Evolutionary conservation across 345 rosid genomes (phyloP).

Genomic region (Eutrema yunnanense): DNA sequence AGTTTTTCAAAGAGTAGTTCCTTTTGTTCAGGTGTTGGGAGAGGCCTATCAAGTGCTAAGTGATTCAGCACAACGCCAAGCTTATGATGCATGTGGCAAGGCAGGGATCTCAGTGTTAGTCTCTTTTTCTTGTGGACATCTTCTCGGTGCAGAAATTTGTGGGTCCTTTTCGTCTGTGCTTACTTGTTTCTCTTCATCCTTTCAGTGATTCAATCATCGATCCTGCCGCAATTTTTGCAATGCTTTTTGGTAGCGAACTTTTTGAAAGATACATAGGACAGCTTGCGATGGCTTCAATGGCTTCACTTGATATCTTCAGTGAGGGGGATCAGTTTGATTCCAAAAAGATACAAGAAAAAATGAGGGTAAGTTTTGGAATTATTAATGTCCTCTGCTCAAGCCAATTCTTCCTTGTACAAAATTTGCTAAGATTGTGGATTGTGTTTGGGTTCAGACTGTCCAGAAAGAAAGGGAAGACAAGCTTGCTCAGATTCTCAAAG

Average conservation of each 20-base stretch:
- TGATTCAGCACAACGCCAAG: conserved; percentile 85
- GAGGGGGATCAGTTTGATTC: conserved; percentile 86
- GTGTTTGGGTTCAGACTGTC: conserved; percentile 49
- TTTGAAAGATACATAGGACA: conserved; percentile 93
- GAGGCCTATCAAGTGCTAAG: conserved; percentile 98
- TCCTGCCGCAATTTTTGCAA: conserved; percentile 93
- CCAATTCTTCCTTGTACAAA: background rate
- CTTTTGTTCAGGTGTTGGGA: conserved; percentile 60
- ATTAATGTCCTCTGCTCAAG: background rate
- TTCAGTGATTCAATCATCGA: conserved; percentile 88
- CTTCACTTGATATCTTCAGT: conserved; percentile 79
- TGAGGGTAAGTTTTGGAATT: conserved; percentile 48
- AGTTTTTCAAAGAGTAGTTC: background rate
- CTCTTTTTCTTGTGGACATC: conserved; percentile 21
- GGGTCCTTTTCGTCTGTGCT: background rate
- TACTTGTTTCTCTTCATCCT: conserved; percentile 9
- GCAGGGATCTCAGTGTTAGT: conserved; percentile 94
- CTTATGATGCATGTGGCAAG: conserved; percentile 89
- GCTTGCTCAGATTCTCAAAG: conserved; percentile 63
- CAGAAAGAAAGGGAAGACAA: conserved; percentile 98
- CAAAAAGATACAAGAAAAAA: conserved; percentile 82
- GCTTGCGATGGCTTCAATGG: conserved; percentile 99
- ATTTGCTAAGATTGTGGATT: conserved; percentile 5
- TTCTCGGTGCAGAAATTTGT: conserved; percentile 1
- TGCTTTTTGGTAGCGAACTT: conserved; percentile 99